Conservation (phyloP, 352 stramenopile species). For the Phytopythium helicoides region DNA sequence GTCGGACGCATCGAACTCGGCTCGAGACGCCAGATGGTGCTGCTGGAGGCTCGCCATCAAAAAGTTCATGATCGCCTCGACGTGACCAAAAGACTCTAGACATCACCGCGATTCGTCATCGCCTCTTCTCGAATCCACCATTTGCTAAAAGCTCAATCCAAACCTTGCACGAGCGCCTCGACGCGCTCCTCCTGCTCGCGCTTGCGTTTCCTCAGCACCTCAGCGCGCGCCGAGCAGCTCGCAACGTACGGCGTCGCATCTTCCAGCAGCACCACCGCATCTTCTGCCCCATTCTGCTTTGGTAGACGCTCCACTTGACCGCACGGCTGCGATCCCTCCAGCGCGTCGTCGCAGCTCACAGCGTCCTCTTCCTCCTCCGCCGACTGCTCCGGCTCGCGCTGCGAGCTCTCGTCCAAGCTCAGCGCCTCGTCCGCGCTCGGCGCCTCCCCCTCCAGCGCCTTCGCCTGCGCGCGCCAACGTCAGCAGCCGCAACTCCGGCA, state of each 20-base stretch:
- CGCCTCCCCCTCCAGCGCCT: too few relatives aligned
- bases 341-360: conserved; percentile 14
- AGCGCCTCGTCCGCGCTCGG: neutral
- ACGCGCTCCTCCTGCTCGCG: conserved; percentile 52
- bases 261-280: conserved; percentile 8
- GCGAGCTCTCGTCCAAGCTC: neutral
- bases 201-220: conserved; percentile 49
- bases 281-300: conserved; percentile 7
- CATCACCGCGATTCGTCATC: neutral
- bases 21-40: conserved; percentile 28
- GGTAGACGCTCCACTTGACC: neutral
- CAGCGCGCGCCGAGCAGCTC: conserved; percentile 36
- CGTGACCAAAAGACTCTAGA: conserved; percentile 37
- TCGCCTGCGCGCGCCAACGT: too few relatives aligned
- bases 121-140: too few relatives aligned
- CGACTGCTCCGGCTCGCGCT: neutral
- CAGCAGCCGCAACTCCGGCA: too few relatives aligned
- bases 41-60: conserved; percentile 36
- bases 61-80: conserved; percentile 41
- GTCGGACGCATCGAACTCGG: conserved; percentile 31
- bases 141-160: too few relatives aligned
- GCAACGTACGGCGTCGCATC: conserved; percentile 37
- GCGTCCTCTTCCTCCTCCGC: conserved; percentile 21
- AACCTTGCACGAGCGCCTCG: conserved; percentile 50
- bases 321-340: conserved; percentile 3